These are phyloP conservation scores for Acephala macrosclerotiorum DNA, from an alignment of 2,329 filamentous ascomycete species.

Conservation along the genomic window DNA sequence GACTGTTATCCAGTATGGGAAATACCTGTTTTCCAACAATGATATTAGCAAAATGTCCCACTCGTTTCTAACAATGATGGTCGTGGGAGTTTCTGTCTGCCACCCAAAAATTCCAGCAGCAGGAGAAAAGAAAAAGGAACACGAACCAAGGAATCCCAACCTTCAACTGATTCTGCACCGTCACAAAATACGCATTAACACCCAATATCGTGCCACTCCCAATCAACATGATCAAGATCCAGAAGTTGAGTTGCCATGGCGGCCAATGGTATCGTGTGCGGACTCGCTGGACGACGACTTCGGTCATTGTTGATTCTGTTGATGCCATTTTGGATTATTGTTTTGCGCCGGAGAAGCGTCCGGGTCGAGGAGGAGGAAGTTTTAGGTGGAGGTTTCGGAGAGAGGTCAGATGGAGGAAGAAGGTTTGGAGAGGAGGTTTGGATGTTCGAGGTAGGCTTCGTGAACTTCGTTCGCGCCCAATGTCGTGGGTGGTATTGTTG, in stretches of 20 bases:
- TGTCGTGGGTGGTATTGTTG: background rate
- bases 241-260: conserved; percentile 70
- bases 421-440: too few relatives aligned
- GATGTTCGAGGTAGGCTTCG: background rate
- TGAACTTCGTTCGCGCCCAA: background rate
- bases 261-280: conserved; percentile 68
- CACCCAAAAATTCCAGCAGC: background rate
- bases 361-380: background rate
- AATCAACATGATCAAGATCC: conserved; percentile 71
- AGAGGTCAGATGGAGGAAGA: background rate
- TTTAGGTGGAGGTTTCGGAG: background rate
- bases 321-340: conserved; percentile 36
- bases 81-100: background rate
- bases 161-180: conserved; percentile 61
- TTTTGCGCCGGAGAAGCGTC: too few relatives aligned
- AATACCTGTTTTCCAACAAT: conserved; percentile 64
- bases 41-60: background rate
- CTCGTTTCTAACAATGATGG: background rate
- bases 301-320: conserved; percentile 37
- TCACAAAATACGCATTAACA: conserved; percentile 66
- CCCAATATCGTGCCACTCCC: conserved; percentile 66
- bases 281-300: conserved; percentile 38
- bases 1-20: conserved; percentile 70
- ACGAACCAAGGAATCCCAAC: conserved; percentile 67
- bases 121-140: conserved; percentile 7